Evolutionary conservation across 108 stramenopile genomes (phyloP).

Genomic region (Skeletonema grethae): DNA sequence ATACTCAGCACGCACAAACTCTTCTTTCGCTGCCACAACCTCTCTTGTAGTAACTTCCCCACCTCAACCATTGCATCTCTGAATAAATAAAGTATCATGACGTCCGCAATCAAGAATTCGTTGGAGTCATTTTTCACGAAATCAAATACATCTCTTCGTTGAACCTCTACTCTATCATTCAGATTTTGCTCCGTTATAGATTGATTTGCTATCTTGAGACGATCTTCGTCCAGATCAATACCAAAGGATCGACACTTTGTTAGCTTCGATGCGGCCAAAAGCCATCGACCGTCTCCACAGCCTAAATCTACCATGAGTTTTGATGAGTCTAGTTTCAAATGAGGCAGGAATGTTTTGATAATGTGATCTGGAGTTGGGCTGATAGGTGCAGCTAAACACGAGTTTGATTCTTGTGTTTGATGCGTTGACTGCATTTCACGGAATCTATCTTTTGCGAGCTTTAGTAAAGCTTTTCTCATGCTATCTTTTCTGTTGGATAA

Average conservation of each 20-base stretch:
- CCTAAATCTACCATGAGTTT: slow-evolving; percentile 48
- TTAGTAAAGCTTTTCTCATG: slow-evolving; percentile 37
- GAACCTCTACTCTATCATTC: slow-evolving; percentile 18
- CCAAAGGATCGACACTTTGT: slow-evolving; percentile 49
- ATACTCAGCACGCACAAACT: slow-evolving; percentile 28
- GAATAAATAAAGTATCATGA: slow-evolving; percentile 48
- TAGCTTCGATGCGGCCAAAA: slow-evolving; percentile 39
- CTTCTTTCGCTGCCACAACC: slow-evolving; percentile 1
- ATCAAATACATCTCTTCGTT: slow-evolving; percentile 40
- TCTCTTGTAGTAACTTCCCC: slow-evolving; percentile 25
- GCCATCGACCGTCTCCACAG: slow-evolving; percentile 58
- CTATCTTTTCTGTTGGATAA: slow-evolving; percentile 21
- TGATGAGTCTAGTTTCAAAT: slow-evolving; percentile 27
- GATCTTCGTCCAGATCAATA: slow-evolving; percentile 41
- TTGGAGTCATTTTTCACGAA: slow-evolving; percentile 23
- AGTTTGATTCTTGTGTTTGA: slow-evolving; percentile 8
- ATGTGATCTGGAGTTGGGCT: slow-evolving; percentile 43
- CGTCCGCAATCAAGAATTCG: slow-evolving; percentile 27
- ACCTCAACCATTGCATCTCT: slow-evolving; percentile 46
- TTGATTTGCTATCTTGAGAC: slow-evolving; percentile 28
- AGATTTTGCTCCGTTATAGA: slow-evolving; percentile 20
- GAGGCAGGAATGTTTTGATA: slow-evolving; percentile 42
- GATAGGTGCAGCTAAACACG: slow-evolving; percentile 36
- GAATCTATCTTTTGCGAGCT: slow-evolving; percentile 36
- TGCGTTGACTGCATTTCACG: slow-evolving; percentile 32